Base-by-base conservation (phyloP, 2,329 filamentous ascomycete genomes). In the Epichloe sylvatica region DNA sequence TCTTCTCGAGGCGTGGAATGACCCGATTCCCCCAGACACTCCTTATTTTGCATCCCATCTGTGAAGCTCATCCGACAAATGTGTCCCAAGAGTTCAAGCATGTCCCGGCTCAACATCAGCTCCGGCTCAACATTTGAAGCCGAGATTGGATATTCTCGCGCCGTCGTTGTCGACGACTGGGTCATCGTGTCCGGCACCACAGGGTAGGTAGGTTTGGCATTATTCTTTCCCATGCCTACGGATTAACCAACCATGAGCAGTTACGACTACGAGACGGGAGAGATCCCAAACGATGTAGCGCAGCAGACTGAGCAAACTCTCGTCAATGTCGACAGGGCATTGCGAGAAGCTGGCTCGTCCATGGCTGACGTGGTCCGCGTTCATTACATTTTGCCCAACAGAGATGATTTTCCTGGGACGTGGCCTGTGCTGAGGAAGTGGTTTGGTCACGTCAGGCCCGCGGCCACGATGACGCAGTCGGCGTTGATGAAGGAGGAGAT, bases 141-240 rank as follows among this genome's bases (percentile, higher is more conserved):
- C 25, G 64, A 72, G 53, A 77, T 77, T 49, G 74, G 71, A 46
- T 78, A 78, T 59, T 77, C 74, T 33, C 68, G 75, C 45, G 75
- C 74, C 36, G 73, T 78, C 3, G 66, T 75, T 17, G 62, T 66
- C 1, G 74, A 71, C 11, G 71, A 73, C 37, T 73, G 70, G 66
- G 61, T 77, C 11, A 70, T 76, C 50, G 72, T 78, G 4, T 76
- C 75, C 2, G 75, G 75, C 0, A 77, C 73, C 37, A 78, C 75
- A 3, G 75, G 75, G 73, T 74, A 56, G 12, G 11, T 17, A 25
- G 25, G 25, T 25, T 8, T 30, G 25, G 5, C 12, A 33, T 30
- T 21, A 6, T 25, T 8, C 7, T 25, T 25, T 25, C 7, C 7
- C 23, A 25, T 25, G 2, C 23, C 23, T 25, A 25, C 6, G 23